Evolutionary conservation across 2,329 filamentous ascomycete species (phyloP).

Genomic region (Sclerotinia minor): DNA sequence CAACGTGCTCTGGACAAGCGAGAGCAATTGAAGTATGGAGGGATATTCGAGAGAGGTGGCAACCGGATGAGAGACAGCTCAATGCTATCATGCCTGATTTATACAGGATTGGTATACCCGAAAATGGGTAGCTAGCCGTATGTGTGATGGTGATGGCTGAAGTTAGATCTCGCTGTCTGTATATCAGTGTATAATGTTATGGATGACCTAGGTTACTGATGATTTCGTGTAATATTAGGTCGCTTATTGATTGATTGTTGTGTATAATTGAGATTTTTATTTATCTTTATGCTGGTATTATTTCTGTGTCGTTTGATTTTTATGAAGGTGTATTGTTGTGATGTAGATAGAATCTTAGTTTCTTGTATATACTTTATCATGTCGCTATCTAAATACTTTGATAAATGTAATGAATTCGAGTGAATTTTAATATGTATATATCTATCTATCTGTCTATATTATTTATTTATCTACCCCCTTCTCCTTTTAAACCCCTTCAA

Average conservation of each 20-base stretch:
- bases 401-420: too few species aligned
- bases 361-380: too few species aligned
- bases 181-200: conserved; percentile 15
- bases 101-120: conserved; percentile 17
- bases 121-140: conserved; percentile 1
- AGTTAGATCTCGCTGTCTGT: neutral
- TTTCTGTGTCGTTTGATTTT: neutral
- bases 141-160: neutral
- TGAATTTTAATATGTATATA: too few species aligned
- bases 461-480: too few species aligned
- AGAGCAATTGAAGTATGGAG: conserved; percentile 39
- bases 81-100: conserved; percentile 37
- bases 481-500: too few species aligned
- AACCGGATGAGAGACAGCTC: conserved; percentile 37
- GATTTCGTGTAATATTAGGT: neutral
- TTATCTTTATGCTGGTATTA: neutral
- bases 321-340: too few species aligned
- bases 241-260: too few species aligned
- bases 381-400: too few species aligned
- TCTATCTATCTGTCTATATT: too few species aligned
- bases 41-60: conserved; percentile 39
- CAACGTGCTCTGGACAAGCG: conserved; percentile 45
- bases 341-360: too few species aligned
- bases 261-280: too few species aligned
- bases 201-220: neutral